Conservation (phyloP, 1,139 yeast genomes). For the Geotrichum siamense region DNA sequence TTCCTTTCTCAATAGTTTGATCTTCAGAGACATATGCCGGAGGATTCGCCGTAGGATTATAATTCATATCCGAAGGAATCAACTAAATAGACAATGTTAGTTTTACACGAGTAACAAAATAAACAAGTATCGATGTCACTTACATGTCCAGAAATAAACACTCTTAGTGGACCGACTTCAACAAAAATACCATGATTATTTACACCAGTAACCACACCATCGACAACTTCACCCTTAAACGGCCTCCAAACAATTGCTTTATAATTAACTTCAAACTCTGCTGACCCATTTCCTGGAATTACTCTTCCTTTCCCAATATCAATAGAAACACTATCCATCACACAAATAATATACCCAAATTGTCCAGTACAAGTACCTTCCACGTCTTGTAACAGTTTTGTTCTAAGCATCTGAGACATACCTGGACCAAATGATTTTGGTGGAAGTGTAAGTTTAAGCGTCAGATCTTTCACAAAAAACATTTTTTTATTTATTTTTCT, state of each 20-base stretch:
- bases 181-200: conserved; percentile 96
- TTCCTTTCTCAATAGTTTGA: conserved; percentile 89
- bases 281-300: conserved; percentile 85
- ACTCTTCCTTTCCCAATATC: conserved; percentile 94
- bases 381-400: conserved; percentile 86
- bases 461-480: conserved; percentile 56
- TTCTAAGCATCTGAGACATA: conserved; percentile 87
- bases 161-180: conserved; percentile 94
- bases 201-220: conserved; percentile 89
- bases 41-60: conserved; percentile 93
- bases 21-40: conserved; percentile 98
- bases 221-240: conserved; percentile 96
- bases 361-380: conserved; percentile 99
- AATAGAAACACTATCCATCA: conserved; percentile 86
- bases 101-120: conserved; percentile 2
- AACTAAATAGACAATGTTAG: conserved; percentile 33
- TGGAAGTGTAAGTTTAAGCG: conserved; percentile 85
- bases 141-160: conserved; percentile 83
- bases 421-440: conserved; percentile 98
- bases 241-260: conserved; percentile 98
- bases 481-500: too few relatives aligned
- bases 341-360: conserved; percentile 95
- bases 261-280: conserved; percentile 93
- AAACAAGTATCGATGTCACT: conserved; percentile 13
- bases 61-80: conserved; percentile 89